These are phyloP conservation scores for Syzygium aqueum DNA, from an alignment of 345 rosid species.

Conservation along the genomic window DNA sequence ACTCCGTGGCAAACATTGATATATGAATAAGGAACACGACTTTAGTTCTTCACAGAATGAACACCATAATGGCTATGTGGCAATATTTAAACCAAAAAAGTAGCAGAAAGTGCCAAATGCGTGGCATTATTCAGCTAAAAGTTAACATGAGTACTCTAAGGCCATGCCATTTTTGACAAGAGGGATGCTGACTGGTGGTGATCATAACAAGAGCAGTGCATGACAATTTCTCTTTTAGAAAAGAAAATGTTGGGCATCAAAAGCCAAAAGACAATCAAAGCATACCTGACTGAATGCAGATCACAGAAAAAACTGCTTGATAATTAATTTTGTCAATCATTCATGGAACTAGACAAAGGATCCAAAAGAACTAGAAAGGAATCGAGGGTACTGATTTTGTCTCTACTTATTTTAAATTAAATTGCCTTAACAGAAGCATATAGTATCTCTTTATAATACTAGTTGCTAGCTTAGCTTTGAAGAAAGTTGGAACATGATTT, in stretches of 20 bases:
- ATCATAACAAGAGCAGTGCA: background rate
- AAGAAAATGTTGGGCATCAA: background rate
- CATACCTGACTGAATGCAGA: background rate
- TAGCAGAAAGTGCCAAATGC: background rate
- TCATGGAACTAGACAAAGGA: background rate
- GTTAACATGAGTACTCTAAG: background rate
- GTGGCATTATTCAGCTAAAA: background rate
- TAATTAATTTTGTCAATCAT: background rate
- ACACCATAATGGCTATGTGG: background rate
- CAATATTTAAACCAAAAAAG: background rate
- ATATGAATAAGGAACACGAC: background rate
- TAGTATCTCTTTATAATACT: background rate
- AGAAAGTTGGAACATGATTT: background rate
- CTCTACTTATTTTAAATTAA: background rate
- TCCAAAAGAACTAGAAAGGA: background rate
- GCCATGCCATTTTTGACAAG: background rate
- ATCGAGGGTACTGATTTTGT: background rate
- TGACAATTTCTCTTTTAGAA: background rate
- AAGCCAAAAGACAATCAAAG: background rate
- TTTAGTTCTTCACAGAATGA: background rate
- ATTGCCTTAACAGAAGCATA: background rate
- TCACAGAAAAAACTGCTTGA: background rate
- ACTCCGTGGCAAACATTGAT: background rate
- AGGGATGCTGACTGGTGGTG: background rate
- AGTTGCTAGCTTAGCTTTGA: background rate